phyloP scores from a whole-genome alignment of 148 eudicot genomes.

The Fagopyrum tataricum region DNA sequence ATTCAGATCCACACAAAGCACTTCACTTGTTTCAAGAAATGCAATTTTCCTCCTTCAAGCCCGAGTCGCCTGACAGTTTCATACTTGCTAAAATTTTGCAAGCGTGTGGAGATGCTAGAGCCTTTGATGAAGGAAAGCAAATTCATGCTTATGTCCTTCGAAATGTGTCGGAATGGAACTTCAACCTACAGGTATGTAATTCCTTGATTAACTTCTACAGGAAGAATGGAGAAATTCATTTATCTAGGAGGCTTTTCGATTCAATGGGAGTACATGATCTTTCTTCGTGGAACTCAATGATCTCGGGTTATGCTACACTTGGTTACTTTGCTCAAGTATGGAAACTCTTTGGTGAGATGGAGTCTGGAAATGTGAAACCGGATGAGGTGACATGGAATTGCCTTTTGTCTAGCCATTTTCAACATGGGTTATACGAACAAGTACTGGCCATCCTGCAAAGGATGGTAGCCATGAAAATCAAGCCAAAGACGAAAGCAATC shows the following conservation, averaged over 20 bases:
- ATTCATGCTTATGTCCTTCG: slow-evolving; percentile 51
- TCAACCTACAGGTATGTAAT: slow-evolving; percentile 37
- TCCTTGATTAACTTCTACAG: slow-evolving; percentile 48
- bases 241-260: slow-evolving; percentile 49
- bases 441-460: slow-evolving; percentile 28
- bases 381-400: slow-evolving; percentile 62
- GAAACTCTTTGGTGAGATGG: slow-evolving; percentile 37
- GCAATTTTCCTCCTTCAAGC: slow-evolving; percentile 42
- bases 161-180: slow-evolving; percentile 23
- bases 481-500: slow-evolving; percentile 47
- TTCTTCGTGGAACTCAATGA: slow-evolving; percentile 58
- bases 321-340: slow-evolving; percentile 41
- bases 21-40: slow-evolving; percentile 31
- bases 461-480: slow-evolving; percentile 32
- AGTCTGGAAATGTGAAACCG: slow-evolving; percentile 24
- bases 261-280: slow-evolving; percentile 32
- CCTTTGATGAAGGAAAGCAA: slow-evolving; percentile 44
- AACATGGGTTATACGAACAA: slow-evolving; percentile 31
- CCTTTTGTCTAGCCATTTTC: slow-evolving; percentile 55
- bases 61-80: slow-evolving; percentile 18
- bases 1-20: slow-evolving; percentile 25
- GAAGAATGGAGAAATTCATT: slow-evolving; percentile 24
- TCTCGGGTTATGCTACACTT: slow-evolving; percentile 42
- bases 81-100: slow-evolving; percentile 49
- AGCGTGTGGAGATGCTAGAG: slow-evolving; percentile 45